phyloP scores from a whole-genome alignment of 1,284 basidiomycete species.

The Testicularia cyperi region DNA sequence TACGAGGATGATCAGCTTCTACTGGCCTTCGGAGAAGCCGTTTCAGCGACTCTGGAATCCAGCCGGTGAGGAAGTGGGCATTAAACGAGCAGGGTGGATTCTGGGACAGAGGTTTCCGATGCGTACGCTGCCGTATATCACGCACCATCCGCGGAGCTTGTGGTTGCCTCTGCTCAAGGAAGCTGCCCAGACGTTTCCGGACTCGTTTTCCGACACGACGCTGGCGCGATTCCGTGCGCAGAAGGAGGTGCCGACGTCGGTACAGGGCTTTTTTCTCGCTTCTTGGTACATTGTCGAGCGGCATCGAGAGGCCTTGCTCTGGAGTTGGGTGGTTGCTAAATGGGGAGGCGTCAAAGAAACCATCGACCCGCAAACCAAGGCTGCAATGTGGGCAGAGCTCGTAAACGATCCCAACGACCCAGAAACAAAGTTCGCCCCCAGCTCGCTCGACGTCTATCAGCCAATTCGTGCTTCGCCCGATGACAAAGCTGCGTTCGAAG shows the following conservation, averaged over 20 bases:
- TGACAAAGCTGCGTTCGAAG: constrained; percentile 3
- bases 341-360: constrained; percentile 57
- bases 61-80: constrained; percentile 35
- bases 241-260: constrained; percentile 57
- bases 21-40: constrained; percentile 27
- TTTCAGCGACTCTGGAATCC: constrained; percentile 42
- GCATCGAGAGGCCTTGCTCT: constrained; percentile 48
- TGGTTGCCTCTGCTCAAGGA: constrained; percentile 57
- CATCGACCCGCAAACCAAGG: constrained; percentile 46
- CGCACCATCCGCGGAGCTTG: constrained; percentile 61
- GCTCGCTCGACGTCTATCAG: constrained; percentile 5
- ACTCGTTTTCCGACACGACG: constrained; percentile 23
- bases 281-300: constrained; percentile 42
- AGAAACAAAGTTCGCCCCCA: background rate
- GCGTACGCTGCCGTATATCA: constrained; percentile 61
- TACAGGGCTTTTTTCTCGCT: constrained; percentile 59
- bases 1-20: constrained; percentile 21
- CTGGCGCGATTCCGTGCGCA: constrained; percentile 39
- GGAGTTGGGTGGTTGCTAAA: constrained; percentile 38
- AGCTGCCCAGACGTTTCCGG: constrained; percentile 31
- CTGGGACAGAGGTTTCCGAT: constrained; percentile 58
- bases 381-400: constrained; percentile 61
- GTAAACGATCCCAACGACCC: constrained; percentile 25
- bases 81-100: constrained; percentile 34
- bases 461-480: constrained; percentile 17